A percentile compares a stretch with the other conserved stretches of the same genome.
Conservation (phyloP, 2,329 filamentous ascomycete species). For the Alternaria sp. region DNA sequence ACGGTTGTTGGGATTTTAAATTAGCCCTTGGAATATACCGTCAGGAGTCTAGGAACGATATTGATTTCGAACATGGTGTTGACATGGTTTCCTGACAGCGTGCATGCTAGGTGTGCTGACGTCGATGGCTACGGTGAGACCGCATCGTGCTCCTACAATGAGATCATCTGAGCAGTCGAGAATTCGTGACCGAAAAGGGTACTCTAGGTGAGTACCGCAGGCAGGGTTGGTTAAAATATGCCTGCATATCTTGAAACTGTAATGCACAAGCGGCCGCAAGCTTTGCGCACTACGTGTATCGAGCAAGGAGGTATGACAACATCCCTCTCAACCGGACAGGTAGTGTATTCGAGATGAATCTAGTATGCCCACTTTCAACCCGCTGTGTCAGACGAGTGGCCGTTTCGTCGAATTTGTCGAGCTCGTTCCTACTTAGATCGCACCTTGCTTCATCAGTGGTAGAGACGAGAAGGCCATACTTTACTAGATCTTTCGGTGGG, state of each 20-base stretch:
- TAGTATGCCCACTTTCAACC: background rate
- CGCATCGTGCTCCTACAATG: background rate
- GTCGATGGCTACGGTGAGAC: background rate
- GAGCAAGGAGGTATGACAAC: background rate
- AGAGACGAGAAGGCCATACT: background rate
- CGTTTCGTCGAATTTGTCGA: background rate
- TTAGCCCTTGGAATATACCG: background rate
- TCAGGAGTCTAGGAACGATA: background rate
- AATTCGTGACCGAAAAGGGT: background rate
- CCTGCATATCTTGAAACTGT: background rate
- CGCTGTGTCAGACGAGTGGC: background rate
- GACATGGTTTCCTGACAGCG: background rate
- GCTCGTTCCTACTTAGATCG: background rate
- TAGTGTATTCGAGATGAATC: background rate
- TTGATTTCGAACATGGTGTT: background rate
- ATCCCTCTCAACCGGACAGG: background rate
- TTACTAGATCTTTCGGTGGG: background rate
- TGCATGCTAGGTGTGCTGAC: background rate
- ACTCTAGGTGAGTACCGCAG: background rate
- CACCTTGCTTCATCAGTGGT: background rate
- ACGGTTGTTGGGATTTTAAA: background rate
- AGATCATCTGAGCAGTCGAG: background rate
- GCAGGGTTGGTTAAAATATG: background rate
- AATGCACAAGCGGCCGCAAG: background rate
- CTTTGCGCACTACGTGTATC: background rate